Evolutionary conservation across 495 filamentous ascomycete genomes (phyloP).

Genomic region (Cryomyces antarcticus): DNA sequence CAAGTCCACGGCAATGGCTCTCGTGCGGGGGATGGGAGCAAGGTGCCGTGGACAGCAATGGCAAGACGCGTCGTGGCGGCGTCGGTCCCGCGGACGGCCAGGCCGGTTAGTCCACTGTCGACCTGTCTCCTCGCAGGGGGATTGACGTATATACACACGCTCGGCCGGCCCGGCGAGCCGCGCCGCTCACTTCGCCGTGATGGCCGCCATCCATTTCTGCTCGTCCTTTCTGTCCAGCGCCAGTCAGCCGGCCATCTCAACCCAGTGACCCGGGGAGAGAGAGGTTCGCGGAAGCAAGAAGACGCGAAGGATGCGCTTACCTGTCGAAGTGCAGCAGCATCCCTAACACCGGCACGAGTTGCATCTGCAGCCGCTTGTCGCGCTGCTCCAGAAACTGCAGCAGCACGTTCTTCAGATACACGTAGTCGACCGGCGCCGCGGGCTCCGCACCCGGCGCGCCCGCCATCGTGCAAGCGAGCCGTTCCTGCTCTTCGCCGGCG

Average conservation of each 20-base stretch:
- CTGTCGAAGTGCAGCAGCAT: constrained; percentile 83
- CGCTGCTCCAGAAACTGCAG: constrained; percentile 87
- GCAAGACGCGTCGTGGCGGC: no score
- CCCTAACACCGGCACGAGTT: constrained; percentile 78
- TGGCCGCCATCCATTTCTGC: constrained; percentile 75
- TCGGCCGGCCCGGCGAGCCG: no score
- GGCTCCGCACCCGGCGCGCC: background rate
- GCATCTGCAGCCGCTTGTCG: constrained; percentile 75
- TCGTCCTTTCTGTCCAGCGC: constrained; percentile 44
- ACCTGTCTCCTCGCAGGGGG: no score
- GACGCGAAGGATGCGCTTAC: constrained; percentile 26
- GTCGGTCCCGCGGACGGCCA: no score
- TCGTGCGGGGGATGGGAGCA: no score
- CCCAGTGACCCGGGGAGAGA: background rate
- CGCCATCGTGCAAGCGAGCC: background rate
- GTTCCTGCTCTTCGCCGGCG: constrained; percentile 15
- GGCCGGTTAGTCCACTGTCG: no score
- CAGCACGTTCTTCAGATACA: constrained; percentile 89
- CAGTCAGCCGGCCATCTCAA: background rate
- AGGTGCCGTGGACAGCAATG: no score
- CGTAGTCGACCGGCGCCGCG: constrained; percentile 38
- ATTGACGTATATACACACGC: no score
- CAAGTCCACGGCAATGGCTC: no score
- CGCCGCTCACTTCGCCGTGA: constrained; percentile 29
- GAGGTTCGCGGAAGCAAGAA: background rate